These are phyloP conservation scores for Leishmania turanica DNA, from an alignment of 208 protist species.

Conservation along the genomic window DNA sequence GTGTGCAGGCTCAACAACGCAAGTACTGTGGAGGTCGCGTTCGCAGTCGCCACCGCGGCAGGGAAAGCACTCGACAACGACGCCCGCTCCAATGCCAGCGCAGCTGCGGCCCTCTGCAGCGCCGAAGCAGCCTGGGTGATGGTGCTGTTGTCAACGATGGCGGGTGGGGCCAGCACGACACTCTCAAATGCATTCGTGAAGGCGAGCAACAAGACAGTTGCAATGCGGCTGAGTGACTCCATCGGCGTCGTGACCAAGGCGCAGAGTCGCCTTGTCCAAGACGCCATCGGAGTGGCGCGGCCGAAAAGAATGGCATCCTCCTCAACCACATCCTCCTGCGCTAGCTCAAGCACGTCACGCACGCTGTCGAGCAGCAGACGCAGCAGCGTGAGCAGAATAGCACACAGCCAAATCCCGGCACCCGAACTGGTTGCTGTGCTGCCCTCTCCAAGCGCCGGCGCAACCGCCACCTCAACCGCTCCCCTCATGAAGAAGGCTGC, in stretches of 20 bases:
- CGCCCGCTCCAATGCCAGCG: background rate
- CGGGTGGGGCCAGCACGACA: background rate
- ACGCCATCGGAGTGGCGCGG: constrained; percentile 25
- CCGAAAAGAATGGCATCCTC: constrained; percentile 69
- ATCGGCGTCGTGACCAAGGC: constrained; percentile 20
- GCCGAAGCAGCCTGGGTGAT: background rate
- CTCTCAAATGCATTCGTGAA: constrained; percentile 7
- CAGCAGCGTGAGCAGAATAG: constrained; percentile 11
- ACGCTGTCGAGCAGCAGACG: constrained; percentile 21
- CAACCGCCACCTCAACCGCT: background rate
- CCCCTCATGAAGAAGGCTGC: constrained; percentile 14
- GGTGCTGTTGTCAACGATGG: background rate
- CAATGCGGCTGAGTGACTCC: constrained; percentile 30
- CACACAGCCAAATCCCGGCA: constrained; percentile 13
- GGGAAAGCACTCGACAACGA: background rate
- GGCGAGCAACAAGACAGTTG: constrained; percentile 18
- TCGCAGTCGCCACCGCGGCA: background rate
- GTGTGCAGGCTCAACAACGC: constrained; percentile 29
- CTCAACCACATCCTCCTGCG: constrained; percentile 42
- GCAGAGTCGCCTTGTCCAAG: constrained; percentile 19
- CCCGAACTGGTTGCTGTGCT: background rate
- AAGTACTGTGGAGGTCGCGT: constrained; percentile 26
- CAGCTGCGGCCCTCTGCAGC: background rate
- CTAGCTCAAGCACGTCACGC: constrained; percentile 10
- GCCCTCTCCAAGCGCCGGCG: background rate